Evolutionary conservation across 1,284 basidiomycete species (phyloP), one percentile per base, ranked within the genome.

Genomic region (Naganishia liquefaciens): DNA sequence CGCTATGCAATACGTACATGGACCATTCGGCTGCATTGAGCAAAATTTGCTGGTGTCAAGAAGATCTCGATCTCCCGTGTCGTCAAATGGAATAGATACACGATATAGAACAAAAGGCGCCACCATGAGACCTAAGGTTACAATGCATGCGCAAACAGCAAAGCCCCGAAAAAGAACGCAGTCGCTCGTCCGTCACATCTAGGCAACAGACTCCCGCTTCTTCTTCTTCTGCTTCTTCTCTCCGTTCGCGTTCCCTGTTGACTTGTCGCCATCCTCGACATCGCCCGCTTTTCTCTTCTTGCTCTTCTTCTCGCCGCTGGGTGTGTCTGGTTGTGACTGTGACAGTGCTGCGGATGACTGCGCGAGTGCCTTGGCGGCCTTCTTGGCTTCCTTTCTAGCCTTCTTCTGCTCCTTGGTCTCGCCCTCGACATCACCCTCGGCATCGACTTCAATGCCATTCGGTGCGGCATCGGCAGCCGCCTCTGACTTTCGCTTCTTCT

Each of bases 351-450:
- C 57, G 25, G 57, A 60, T 50, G 57, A 60, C 40, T 49, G 46
- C 19, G 57, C 57, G 21, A 60, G 57, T 50, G 57, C 57, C 44
- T 60, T 60, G 47, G 57, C 57, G 11, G 57, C 57, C 73, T 79
- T 79, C 76, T 81, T 82, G 63, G 80, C 80, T 73, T 79, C 80
- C 68, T 80, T 90, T 61, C 88, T 86, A 75, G 88, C 90, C 69
- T 84, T 84, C 60, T 74, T 70, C 73, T 79, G 77, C 71, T 80
- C 78, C 72, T 77, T 79, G 67, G 75, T 77, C 71, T 77, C 78
- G 37, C 78, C 78, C 64, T 76, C 79, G 43, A 82, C 80, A 64
- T 75, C 76, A 55, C 74, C 79, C 64, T 80, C 81, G 21, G 68
- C 73, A 64, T 74, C 77, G 11, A 72, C 72, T 40, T 81, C 83